Base-by-base conservation (phyloP, 2,329 filamentous ascomycete species). In the Fusarium lateritium region DNA sequence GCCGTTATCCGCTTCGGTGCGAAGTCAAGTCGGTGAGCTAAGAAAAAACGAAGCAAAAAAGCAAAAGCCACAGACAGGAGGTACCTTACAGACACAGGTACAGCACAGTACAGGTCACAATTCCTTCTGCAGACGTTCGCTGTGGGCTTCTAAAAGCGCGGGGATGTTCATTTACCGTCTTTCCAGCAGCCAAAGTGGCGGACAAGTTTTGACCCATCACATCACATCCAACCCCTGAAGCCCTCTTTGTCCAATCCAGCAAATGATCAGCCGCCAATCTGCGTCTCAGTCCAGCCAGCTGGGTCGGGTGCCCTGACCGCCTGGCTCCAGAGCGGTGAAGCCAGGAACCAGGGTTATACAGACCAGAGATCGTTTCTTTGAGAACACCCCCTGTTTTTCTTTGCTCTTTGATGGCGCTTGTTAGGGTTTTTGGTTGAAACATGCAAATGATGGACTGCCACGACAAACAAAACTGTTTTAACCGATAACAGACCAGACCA, bases 11-110 rank as follows among this genome's bases (percentile, higher is more conserved):
- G 62, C 64, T 76, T 76, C 75, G 75, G 74, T 75, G 70, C 76
- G 75, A 76, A 76, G 75, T 76, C 75, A 76, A 76, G 75, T 76
- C 75, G 75, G 75, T 76, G 75, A 74, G 62, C 54, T 15, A 39
- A 60, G 59, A 56, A 65, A 65, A 70, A 56, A 65, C 38, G 51
- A 66, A 38, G 50, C 63, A 62, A 63, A 69, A 67, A 65, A 45
- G 38, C 67, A 62, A 52, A 49, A 44, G 55, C 62, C 46, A 69
- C 47, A 33, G 54, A 31, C 43, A 49, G 33, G 26, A 46, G 22
- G 31, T 28, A 31, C 26, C 6, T 26, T 42, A 34, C 40, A 42
- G 39, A 40, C 33, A 24, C 24, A 34, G n/a, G 52, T 50, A 39
- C 19, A 15, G 31, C 40, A 31, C 28, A 31, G 28, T 19, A 50